Conservation (phyloP, 768 basidiomycete species). For the Pholiota microspora region DNA sequence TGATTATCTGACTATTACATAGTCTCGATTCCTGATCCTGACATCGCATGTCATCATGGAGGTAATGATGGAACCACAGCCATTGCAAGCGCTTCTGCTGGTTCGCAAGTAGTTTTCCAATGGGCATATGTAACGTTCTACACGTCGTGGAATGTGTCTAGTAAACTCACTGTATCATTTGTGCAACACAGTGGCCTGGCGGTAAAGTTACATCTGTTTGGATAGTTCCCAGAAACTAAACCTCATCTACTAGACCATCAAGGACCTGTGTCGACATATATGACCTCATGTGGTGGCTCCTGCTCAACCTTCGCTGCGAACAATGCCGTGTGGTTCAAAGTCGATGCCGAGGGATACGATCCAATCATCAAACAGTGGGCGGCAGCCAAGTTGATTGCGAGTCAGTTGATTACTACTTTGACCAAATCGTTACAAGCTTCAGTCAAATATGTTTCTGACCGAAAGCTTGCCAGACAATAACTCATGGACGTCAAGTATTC, state of each 20-base stretch:
- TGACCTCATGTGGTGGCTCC: conserved; percentile 46
- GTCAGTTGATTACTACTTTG: conserved; percentile 23
- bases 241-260: conserved; percentile 35
- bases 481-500: conserved; percentile 44
- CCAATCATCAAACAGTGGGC: conserved; percentile 37
- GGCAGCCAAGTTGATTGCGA: conserved; percentile 37
- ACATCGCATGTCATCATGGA: conserved; percentile 43
- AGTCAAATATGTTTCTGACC: conserved; percentile 8
- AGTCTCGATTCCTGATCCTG: conserved; percentile 25
- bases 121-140: conserved; percentile 33
- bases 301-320: conserved; percentile 38
- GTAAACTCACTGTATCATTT: conserved; percentile 7
- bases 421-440: background rate
- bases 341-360: conserved; percentile 45
- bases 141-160: conserved; percentile 2
- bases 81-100: conserved; percentile 36
- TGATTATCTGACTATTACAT: conserved; percentile 3
- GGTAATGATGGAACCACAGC: conserved; percentile 35
- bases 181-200: conserved; percentile 32
- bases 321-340: conserved; percentile 46
- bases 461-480: conserved; percentile 27
- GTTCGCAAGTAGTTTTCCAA: conserved; percentile 39
- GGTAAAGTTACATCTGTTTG: conserved; percentile 22
- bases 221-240: conserved; percentile 4
- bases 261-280: conserved; percentile 51